Evolutionary conservation across 108 stramenopile species (phyloP), one percentile per base, ranked within the genome.

Genomic region (Cyclotella cryptica): DNA sequence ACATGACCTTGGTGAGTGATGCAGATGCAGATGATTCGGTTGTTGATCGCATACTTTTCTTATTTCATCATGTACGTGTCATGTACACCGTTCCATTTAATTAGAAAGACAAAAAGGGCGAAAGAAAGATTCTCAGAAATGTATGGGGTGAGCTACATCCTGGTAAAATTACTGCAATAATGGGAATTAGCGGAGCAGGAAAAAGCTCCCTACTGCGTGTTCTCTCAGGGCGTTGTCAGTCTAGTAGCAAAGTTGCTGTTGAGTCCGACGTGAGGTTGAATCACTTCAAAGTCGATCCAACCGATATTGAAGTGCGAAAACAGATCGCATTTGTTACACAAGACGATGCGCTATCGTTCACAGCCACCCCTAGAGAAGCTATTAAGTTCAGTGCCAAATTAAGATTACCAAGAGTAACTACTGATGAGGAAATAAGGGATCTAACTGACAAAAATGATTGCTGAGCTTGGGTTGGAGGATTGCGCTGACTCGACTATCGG

Each of bases 281-380:
- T 61, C 87, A 91, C 49, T 84, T 62, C 28, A 15, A 49, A 18
- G 93, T 93, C 1, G 87, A 93, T 53, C 90, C 93, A 0, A 86
- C 90, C 11, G 68, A 84, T 46, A 85, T 93, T 58, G 41, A 74
- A 12, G 87, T 91, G 10, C 81, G 93, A 28, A 79, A 90, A 58
- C 80, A 93, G 53, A 91, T 97, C 64, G 93, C 93, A 57, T 97
- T 92, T 65, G 93, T 94, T 22, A 85, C 89, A 42, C 96, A 96
- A 61, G 93, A 95, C 45, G 96, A 95, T 63, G 85, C 87, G 3
- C 81, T 95, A n/a, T 80, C 91, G 17, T 86, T 91, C 51, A 92
- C 92, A 5, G 79, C 91, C 8, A 97, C 96, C 28, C 94, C 93
- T 24, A 80, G 89, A 21, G 96, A 97, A 79, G 87, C 90, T 30